Conservation (phyloP, 2,329 filamentous ascomycete species). For the Phyllosticta capitalensis region DNA sequence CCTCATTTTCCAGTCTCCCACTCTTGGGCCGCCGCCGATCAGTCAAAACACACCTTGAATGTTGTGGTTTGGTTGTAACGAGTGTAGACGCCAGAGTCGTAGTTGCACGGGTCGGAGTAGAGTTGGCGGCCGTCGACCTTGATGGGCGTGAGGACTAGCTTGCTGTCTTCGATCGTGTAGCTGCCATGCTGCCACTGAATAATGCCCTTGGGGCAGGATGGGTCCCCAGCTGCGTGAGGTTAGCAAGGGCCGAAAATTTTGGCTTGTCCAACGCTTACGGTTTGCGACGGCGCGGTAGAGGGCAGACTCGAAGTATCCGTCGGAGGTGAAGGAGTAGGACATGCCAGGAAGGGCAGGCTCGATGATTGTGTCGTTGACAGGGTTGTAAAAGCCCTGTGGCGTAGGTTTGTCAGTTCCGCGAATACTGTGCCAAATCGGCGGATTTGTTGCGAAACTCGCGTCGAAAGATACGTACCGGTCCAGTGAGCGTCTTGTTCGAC, state of each 20-base stretch:
- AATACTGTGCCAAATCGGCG: neutral
- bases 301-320: constrained; percentile 60
- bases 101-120: constrained; percentile 54
- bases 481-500: constrained; percentile 58
- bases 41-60: constrained; percentile 42
- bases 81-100: constrained; percentile 47
- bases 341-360: constrained; percentile 57
- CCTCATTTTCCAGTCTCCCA: neutral
- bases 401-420: neutral
- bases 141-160: constrained; percentile 51
- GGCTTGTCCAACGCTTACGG: constrained; percentile 49
- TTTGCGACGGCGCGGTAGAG: constrained; percentile 62
- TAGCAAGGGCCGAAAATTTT: neutral
- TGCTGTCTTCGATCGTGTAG: constrained; percentile 47
- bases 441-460: neutral
- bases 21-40: neutral
- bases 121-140: constrained; percentile 59
- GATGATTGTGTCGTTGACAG: constrained; percentile 53
- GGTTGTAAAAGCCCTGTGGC: constrained; percentile 59
- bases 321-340: constrained; percentile 62
- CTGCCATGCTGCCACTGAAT: constrained; percentile 67
- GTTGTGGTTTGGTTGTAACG: constrained; percentile 57
- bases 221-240: constrained; percentile 43
- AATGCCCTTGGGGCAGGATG: constrained; percentile 53
- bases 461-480: constrained; percentile 44